Base-by-base conservation (phyloP, 2,329 filamentous ascomycete genomes). In the Alternaria gaisen region DNA sequence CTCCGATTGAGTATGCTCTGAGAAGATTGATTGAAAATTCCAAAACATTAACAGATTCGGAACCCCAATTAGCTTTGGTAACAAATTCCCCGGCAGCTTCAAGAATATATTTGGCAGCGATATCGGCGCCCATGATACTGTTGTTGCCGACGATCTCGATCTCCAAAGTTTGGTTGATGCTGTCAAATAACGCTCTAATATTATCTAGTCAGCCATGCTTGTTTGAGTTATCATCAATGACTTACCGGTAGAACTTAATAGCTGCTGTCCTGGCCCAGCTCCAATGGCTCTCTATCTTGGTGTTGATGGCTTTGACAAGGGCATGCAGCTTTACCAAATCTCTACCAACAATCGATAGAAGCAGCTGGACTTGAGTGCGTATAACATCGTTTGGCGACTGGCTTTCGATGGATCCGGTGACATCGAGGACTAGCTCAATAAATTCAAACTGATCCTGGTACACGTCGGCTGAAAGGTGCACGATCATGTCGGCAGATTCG, bases 201-300 rank as follows among this genome's bases (percentile, higher is more conserved):
- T 9, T 3, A 2, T 1, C 6, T 20, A 3, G 12, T 51, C 14
- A 56, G 46, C 46, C 28, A 18, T 2, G 7, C 6, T 2, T 1
- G 1, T 41, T 14, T 20, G 5, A 1, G 2, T 26, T 4, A n/a
- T n/a, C 30, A 20, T 1, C 2, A 2, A 38, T 22, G 5, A 1
- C 36, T 51, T n/a, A 44, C 54, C 44, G 34, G 54, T 42, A 56
- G 54, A 56, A 28, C 26, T 34, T 51, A 6, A 51, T 28, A 6
- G 26, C 54, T n/a, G 16, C 8, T 34, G 18, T 47, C 16, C 10
- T 3, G 9, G 18, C 38, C 46, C 46, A 56, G 18, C 3, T 24
- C 20, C 6, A 56, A 10, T 36, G 44, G 28, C 14, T 28, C 28
- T 30, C 16, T 6, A 56, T 41, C 34, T 36, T 42, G 12, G 34